phyloP scores from a whole-genome alignment of 1,284 basidiomycete genomes.

The Microbotryum violaceum region DNA sequence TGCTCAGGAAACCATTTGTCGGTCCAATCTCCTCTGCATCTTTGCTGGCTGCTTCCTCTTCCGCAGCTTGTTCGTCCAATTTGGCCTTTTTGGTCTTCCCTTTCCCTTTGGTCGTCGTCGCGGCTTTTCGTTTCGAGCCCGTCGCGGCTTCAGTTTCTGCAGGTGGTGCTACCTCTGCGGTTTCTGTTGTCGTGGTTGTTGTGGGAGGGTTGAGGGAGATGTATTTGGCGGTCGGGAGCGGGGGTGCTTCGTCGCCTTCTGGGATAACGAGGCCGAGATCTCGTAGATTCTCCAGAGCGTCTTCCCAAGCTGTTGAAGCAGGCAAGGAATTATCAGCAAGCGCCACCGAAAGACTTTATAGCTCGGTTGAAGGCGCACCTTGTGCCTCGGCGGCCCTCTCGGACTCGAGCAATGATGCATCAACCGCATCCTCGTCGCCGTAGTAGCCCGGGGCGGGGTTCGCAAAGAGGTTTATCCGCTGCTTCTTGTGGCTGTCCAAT shows the following conservation, averaged over 20 bases:
- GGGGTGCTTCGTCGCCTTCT: constrained; percentile 18
- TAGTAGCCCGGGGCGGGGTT: constrained; percentile 83
- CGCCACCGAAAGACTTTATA: background rate
- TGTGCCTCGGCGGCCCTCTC: constrained; percentile 66
- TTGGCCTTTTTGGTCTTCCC: constrained; percentile 22
- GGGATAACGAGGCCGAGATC: constrained; percentile 23
- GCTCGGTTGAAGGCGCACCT: constrained; percentile 47
- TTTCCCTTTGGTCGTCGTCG: constrained; percentile 6
- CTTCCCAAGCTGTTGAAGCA: constrained; percentile 26
- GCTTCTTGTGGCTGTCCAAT: constrained; percentile 75
- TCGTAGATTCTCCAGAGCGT: constrained; percentile 27
- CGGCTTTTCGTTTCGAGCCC: constrained; percentile 36
- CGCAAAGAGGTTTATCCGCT: constrained; percentile 50
- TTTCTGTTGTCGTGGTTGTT: background rate
- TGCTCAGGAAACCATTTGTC: constrained; percentile 53
- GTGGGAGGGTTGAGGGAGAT: constrained; percentile 22
- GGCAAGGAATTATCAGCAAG: background rate
- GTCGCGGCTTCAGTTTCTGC: constrained; percentile 7
- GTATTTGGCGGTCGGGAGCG: constrained; percentile 30
- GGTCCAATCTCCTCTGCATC: constrained; percentile 12
- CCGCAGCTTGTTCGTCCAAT: constrained; percentile 24
- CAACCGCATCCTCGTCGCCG: constrained; percentile 81
- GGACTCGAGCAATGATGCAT: constrained; percentile 58
- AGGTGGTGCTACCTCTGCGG: constrained; percentile 9
- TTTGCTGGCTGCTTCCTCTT: constrained; percentile 11